Base-by-base conservation (phyloP, 140 eudicot genomes). In the Erigeron philadelphicus region DNA sequence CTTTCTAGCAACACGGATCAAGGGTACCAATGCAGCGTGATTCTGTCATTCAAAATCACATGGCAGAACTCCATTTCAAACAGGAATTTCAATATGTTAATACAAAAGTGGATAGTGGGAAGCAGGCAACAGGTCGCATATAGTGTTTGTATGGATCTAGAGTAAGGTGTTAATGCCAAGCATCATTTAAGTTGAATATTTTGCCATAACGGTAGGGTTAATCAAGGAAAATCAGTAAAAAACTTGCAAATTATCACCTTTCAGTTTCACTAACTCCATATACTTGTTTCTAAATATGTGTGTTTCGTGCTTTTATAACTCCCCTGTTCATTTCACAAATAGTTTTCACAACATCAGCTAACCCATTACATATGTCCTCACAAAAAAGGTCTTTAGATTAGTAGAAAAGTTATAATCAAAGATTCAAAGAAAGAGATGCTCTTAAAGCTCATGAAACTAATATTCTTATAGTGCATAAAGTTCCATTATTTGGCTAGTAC, bases 401-500 rank as follows among this genome's bases (percentile, higher is more conserved):
- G 13, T 19, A 31, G 38, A 56, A 4, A 19, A 11, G 13, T 35
- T 56, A 45, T 45, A 12, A 45, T 7, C 12, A 8, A 45, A 45
- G 50, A 45, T 3, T 7, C 12, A 8, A 45, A 45, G 50, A 45
- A 8, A 45, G 12, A 45, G 9, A 18, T 49, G 61, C 73, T 69
- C 50, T 69, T 40, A 19, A 40, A 69, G 65, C 74, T 55, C 64
- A 11, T 52, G 11, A 66, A 45, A 45, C 9, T 21, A 12, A 2
- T 44, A 21, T 67, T 25, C 47, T 25, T 23, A 35, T 25, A 54
- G 60, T 16, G 17, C 63, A 54, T 41, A 69, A 17, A 55, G 65
- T 18, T 41, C 50, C 55, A 10, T 6, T 10, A 5, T 69, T 38
- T 69, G 44, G 62, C 41, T 59, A 46, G 41, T 23, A 2, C 38